Evolutionary conservation across 2,329 filamentous ascomycete genomes (phyloP).

Genomic region (Daldinia sp.): DNA sequence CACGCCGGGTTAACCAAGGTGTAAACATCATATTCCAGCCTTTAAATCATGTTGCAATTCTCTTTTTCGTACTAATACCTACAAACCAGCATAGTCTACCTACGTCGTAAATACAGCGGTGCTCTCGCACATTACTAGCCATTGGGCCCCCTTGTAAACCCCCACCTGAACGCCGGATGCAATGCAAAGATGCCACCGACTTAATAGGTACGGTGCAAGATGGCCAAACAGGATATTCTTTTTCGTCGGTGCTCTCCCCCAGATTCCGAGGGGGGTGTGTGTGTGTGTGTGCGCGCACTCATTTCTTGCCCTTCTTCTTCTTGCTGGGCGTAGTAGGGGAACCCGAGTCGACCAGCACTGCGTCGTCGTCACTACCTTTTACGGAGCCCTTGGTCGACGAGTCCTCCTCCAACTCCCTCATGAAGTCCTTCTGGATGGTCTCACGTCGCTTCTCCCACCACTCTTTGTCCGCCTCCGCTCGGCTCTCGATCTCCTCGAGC

Average conservation of each 20-base stretch:
- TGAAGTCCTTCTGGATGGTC: slow-evolving; percentile 79
- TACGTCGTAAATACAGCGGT: slow-evolving; percentile 17
- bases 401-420: slow-evolving; percentile 83
- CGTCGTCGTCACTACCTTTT: slow-evolving; percentile 75
- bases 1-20: background rate
- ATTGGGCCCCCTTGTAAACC: slow-evolving; percentile 11
- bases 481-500: slow-evolving; percentile 80
- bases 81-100: slow-evolving; percentile 21
- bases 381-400: slow-evolving; percentile 51
- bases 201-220: slow-evolving; percentile 21
- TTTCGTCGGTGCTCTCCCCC: slow-evolving; percentile 1
- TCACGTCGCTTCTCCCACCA: slow-evolving; percentile 92
- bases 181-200: slow-evolving; percentile 39
- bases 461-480: slow-evolving; percentile 79
- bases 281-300: slow-evolving; percentile 33
- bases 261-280: too few species aligned
- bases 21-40: background rate
- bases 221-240: slow-evolving; percentile 23
- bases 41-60: slow-evolving; percentile 21
- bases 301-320: slow-evolving; percentile 76
- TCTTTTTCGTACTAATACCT: slow-evolving; percentile 14
- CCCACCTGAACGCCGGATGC: slow-evolving; percentile 48
- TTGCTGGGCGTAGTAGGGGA: slow-evolving; percentile 54
- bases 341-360: slow-evolving; percentile 78
- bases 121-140: slow-evolving; percentile 14